Evolutionary conservation across 2,329 filamentous ascomycete species (phyloP), one percentile per base, ranked within the genome.

Genomic region (Tricladium varicosporioides): DNA sequence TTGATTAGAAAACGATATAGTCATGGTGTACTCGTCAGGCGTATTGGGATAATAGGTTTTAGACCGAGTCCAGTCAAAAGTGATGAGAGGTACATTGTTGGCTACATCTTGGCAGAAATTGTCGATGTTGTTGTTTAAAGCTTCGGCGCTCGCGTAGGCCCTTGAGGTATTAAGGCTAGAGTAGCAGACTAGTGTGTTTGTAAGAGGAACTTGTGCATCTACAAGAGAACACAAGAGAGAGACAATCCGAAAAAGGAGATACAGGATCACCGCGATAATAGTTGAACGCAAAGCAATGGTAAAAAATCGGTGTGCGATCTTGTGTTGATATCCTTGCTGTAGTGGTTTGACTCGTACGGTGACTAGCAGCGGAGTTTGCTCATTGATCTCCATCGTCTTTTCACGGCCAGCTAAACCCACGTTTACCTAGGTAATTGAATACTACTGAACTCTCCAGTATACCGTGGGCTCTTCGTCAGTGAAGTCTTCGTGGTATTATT

Each of bases 251-350:
- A 45, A 45, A 8, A 45, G 42, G 7, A 45, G 9, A n/a, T 9
- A 45, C 42, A 45, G 15, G 42, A n/a, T n/a, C 42, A 45, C 42
- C 42, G 8, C 11, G 15, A 45, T 57, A 51, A 57, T 51, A 50
- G 51, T 49, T 49, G 55, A 57, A 32, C 51, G 22, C 42, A 57
- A 31, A 27, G 51, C 55, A 57, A 54, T 13, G 51, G 51, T 50
- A 27, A 54, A 54, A 54, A 54, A 57, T 57, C 51, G 43, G 14
- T 13, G 44, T 42, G 49, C 32, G 45, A 57, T 51, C 49, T 15
- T 54, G 51, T 57, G 22, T 54, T 50, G 55, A 57, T 57, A 48
- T 53, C 55, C 48, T 54, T 54, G 55, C 51, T 43, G 50, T 45
- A 22, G 55, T 14, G 50, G 51, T 54, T 19, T 47, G 42, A 56